phyloP scores from a whole-genome alignment of 2,329 filamentous ascomycete genomes.

The Exophiala sideris region DNA sequence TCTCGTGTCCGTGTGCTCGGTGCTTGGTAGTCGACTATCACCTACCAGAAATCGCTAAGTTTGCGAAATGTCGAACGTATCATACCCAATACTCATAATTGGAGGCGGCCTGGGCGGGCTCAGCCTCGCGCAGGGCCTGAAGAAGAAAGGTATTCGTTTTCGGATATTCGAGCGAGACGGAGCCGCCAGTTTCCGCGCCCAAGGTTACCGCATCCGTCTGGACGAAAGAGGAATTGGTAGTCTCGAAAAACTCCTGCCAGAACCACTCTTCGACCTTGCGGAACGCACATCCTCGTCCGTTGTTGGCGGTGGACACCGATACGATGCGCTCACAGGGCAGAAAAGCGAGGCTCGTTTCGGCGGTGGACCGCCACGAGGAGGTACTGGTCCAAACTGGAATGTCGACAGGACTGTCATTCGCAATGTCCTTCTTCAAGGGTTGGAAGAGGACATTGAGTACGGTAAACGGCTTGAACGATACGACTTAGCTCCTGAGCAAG shows the following conservation, averaged over 20 bases:
- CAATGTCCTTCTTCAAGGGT: conserved; percentile 32
- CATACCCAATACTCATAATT: conserved; percentile 31
- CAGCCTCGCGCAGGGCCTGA: conserved; percentile 34
- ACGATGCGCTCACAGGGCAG: conserved; percentile 6
- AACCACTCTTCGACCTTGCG: not conserved
- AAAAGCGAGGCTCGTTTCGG: not conserved
- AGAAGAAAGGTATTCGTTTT: conserved; percentile 33
- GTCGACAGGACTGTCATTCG: conserved; percentile 37
- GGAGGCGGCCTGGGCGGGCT: conserved; percentile 37
- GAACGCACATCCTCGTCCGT: not conserved
- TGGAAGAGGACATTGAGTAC: conserved; percentile 33
- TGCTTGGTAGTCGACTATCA: too few species aligned
- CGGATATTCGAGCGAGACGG: conserved; percentile 35
- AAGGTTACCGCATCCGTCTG: conserved; percentile 38
- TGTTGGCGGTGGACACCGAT: not conserved
- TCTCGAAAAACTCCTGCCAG: not conserved
- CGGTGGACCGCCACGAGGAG: not conserved
- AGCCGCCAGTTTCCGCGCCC: conserved; percentile 29
- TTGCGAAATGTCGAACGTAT: not conserved
- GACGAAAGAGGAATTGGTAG: not conserved
- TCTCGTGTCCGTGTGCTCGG: too few species aligned
- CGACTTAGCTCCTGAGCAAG: conserved; percentile 28
- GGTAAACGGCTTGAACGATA: conserved; percentile 32
- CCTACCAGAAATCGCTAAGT: too few species aligned
- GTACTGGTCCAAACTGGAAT: conserved; percentile 8